Conservation (phyloP, 768 basidiomycete genomes). For the Lyophyllum semitale region DNA sequence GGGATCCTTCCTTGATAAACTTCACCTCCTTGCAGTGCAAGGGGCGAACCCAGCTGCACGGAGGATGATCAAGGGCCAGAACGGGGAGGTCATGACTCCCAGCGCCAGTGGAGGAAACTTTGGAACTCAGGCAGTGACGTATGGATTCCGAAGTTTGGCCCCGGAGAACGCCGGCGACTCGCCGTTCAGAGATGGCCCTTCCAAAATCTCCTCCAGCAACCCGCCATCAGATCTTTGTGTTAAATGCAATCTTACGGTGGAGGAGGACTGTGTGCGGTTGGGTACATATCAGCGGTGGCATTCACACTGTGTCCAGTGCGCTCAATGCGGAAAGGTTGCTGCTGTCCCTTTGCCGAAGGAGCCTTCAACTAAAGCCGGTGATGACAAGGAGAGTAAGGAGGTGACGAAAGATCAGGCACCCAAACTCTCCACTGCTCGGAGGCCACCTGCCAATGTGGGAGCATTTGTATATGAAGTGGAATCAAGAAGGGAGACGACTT, state of each 20-base stretch:
- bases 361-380: conserved; percentile 50
- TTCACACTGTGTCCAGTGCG: conserved; percentile 88
- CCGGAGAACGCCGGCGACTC: conserved; percentile 91
- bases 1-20: conserved; percentile 86
- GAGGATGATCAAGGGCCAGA: conserved; percentile 73
- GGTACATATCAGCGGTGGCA: conserved; percentile 99
- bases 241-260: conserved; percentile 86
- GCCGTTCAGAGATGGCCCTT: conserved; percentile 60
- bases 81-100: conserved; percentile 57
- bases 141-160: conserved; percentile 90
- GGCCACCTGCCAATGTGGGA: conserved; percentile 80
- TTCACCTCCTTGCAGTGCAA: conserved; percentile 88
- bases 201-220: conserved; percentile 59
- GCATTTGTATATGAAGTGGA: conserved; percentile 79
- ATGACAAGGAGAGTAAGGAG: conserved; percentile 47
- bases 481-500: conserved; percentile 63
- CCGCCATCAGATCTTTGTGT: conserved; percentile 92
- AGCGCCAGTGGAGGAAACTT: conserved; percentile 51
- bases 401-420: conserved; percentile 43
- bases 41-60: conserved; percentile 79
- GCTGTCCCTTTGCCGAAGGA: conserved; percentile 63
- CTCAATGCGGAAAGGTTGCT: conserved; percentile 75
- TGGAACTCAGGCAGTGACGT: conserved; percentile 86
- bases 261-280: conserved; percentile 94
- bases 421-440: conserved; percentile 64